phyloP scores from a whole-genome alignment of 768 basidiomycete genomes.

The Leccinum barrowsii region DNA sequence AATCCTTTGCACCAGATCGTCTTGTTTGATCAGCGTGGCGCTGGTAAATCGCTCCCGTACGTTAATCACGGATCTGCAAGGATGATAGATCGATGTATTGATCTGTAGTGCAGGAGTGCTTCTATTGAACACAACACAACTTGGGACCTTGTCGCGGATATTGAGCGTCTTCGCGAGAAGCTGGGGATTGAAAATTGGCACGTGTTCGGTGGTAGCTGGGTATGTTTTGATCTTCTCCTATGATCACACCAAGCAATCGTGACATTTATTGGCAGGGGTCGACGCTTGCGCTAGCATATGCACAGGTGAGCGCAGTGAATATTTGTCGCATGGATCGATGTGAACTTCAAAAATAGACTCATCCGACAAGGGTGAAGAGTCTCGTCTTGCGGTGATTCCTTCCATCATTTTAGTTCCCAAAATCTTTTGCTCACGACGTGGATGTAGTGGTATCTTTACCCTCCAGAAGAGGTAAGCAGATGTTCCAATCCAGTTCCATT shows the following conservation, averaged over 20 bases:
- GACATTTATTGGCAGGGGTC: constrained; percentile 54
- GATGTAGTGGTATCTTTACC: constrained; percentile 78
- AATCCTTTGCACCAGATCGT: constrained; percentile 52
- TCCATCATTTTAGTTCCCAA: not conserved
- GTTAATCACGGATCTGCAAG: constrained; percentile 23
- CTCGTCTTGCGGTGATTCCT: constrained; percentile 65
- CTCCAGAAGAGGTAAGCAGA: constrained; percentile 63
- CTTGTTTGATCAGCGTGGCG: constrained; percentile 86
- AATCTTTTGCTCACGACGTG: constrained; percentile 1
- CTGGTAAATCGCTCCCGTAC: constrained; percentile 83
- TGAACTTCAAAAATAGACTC: constrained; percentile 42
- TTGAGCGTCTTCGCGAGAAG: constrained; percentile 76
- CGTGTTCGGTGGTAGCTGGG: constrained; percentile 95
- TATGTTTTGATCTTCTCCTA: constrained; percentile 29
- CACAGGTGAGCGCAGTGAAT: constrained; percentile 51
- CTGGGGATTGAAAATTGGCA: constrained; percentile 85
- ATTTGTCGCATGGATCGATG: not conserved
- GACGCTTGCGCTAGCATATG: constrained; percentile 80
- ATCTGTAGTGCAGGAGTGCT: constrained; percentile 51
- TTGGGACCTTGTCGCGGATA: constrained; percentile 89
- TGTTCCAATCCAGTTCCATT: not conserved
- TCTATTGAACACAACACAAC: constrained; percentile 86
- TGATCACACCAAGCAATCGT: not conserved
- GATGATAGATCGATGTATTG: constrained; percentile 1
- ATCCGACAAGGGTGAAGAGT: constrained; percentile 77